These are phyloP conservation scores for Lipomyces starkeyi DNA, from an alignment of 805 yeast genomes.

Conservation along the genomic window DNA sequence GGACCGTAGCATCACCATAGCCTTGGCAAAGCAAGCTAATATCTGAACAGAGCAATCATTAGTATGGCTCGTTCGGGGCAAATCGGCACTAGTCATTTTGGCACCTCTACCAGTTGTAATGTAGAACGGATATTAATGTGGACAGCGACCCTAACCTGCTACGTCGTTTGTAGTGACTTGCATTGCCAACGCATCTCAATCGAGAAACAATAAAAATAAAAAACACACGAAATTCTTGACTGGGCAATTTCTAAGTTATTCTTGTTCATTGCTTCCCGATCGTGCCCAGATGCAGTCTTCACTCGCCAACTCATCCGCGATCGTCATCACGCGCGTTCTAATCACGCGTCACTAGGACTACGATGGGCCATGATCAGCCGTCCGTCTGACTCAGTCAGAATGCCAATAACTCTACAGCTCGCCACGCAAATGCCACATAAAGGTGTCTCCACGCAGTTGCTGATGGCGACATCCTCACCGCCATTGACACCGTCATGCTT, in stretches of 20 bases:
- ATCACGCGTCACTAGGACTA: neutral
- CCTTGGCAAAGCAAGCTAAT: too few relatives aligned
- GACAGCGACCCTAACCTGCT: too few relatives aligned
- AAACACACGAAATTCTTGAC: neutral
- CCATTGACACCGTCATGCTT: slow-evolving; percentile 1
- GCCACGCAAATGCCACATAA: neutral
- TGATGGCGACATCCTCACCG: neutral
- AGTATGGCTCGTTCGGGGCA: too few relatives aligned
- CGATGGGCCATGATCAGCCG: neutral
- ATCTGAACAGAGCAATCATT: too few relatives aligned
- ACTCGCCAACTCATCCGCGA: neutral
- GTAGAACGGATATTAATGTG: too few relatives aligned
- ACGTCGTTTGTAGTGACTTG: too few relatives aligned
- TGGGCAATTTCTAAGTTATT: neutral
- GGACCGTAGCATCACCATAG: too few relatives aligned
- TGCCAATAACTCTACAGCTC: neutral
- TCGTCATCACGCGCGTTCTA: neutral
- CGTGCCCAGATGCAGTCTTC: neutral
- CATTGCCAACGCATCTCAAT: too few relatives aligned
- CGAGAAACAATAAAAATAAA: too few relatives aligned
- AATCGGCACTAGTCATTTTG: too few relatives aligned
- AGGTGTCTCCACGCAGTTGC: neutral
- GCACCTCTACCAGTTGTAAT: too few relatives aligned
- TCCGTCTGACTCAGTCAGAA: neutral
- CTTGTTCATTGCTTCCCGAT: neutral